These are phyloP conservation scores for Cryptococcus depauperatus DNA, from an alignment of 1,284 basidiomycete species.

Conservation along the genomic window DNA sequence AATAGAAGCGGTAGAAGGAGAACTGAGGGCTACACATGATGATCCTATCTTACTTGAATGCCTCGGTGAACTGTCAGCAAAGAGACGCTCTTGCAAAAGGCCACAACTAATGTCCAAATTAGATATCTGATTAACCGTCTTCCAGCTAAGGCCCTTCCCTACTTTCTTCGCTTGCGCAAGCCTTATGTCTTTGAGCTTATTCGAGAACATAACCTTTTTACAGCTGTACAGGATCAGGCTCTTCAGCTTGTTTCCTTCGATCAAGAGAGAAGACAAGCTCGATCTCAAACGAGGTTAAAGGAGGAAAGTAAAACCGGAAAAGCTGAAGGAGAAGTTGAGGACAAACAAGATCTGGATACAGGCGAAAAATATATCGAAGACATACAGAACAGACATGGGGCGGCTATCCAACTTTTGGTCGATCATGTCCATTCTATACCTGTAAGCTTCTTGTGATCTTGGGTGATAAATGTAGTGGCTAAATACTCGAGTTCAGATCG, in stretches of 20 bases:
- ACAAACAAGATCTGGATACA: background rate
- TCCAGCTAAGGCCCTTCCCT: constrained; percentile 87
- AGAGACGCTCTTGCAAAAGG: background rate
- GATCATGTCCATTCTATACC: constrained; percentile 95
- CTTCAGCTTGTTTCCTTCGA: constrained; percentile 90
- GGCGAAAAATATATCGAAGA: constrained; percentile 19
- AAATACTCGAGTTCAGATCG: constrained; percentile 52
- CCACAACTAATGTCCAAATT: background rate
- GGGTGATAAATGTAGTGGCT: background rate
- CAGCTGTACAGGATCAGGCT: constrained; percentile 88
- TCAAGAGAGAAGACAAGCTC: constrained; percentile 54
- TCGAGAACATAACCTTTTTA: constrained; percentile 86
- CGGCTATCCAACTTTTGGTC: constrained; percentile 80
- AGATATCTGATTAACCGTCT: constrained; percentile 80
- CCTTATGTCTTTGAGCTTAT: constrained; percentile 93
- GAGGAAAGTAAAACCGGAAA: constrained; percentile 47
- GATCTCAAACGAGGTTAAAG: background rate
- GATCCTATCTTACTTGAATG: constrained; percentile 74
- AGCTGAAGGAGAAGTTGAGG: background rate
- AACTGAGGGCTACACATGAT: constrained; percentile 60
- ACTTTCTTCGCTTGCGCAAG: constrained; percentile 73
- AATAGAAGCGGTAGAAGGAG: constrained; percentile 76
- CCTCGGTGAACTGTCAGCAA: constrained; percentile 71
- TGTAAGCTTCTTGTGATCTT: constrained; percentile 48
- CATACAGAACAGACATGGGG: constrained; percentile 43